A percentile compares a stretch with the other conserved stretches of the same genome.
Conservation (phyloP, 2,329 filamentous ascomycete genomes). For the Penicillium capsulatum region DNA sequence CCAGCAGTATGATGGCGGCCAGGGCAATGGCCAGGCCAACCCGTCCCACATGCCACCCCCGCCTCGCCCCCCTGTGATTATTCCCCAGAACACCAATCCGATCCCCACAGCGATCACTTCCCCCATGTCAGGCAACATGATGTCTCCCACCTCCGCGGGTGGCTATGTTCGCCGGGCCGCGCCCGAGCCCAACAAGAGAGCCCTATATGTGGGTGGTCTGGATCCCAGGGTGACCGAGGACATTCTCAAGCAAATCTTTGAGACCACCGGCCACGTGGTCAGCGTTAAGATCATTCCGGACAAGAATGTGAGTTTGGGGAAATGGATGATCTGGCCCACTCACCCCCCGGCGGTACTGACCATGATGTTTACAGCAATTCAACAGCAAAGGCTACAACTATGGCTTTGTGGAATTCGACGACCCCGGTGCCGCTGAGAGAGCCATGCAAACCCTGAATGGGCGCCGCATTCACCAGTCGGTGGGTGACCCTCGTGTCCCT, state of each 20-base stretch:
- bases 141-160: constrained; percentile 79
- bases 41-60: constrained; percentile 81
- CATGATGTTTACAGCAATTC: constrained; percentile 31
- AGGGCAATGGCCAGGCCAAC: constrained; percentile 64
- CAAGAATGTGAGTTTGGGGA: constrained; percentile 91
- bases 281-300: constrained; percentile 99
- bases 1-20: constrained; percentile 65
- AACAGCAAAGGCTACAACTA: constrained; percentile 98
- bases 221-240: constrained; percentile 95
- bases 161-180: constrained; percentile 84
- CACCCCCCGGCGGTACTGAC: not conserved
- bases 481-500: constrained; percentile 34
- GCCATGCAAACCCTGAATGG: constrained; percentile 97
- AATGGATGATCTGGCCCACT: not conserved
- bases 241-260: constrained; percentile 94
- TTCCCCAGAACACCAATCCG: constrained; percentile 93
- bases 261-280: constrained; percentile 96
- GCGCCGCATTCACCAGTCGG: constrained; percentile 88
- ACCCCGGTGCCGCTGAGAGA: constrained; percentile 90
- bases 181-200: constrained; percentile 97
- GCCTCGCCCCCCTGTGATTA: constrained; percentile 75
- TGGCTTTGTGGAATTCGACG: constrained; percentile 97
- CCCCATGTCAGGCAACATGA: constrained; percentile 70
- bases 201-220: constrained; percentile 89
- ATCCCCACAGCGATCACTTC: constrained; percentile 91